Evolutionary conservation across 805 yeast genomes (phyloP).

Genomic region (Teunomyces kruisii): DNA sequence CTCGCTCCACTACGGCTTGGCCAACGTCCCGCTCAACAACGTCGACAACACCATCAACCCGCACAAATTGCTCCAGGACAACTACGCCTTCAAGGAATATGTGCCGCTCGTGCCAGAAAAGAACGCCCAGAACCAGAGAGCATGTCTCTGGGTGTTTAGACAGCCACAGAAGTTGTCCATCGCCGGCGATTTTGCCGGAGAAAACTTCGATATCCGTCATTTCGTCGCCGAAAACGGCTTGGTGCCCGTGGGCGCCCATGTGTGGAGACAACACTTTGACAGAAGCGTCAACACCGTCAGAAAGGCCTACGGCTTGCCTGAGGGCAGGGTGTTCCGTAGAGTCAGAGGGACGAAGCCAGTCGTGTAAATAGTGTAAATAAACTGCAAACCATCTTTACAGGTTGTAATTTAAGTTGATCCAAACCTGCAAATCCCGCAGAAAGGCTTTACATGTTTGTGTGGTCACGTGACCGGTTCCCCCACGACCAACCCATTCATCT

Average conservation of each 20-base stretch:
- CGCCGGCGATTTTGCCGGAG: conserved; percentile 30
- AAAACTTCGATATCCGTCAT: conserved; percentile 67
- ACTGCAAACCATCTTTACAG: neutral
- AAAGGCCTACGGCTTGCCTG: conserved; percentile 66
- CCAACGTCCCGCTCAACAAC: conserved; percentile 61
- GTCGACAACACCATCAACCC: conserved; percentile 57
- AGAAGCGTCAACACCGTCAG: conserved; percentile 68
- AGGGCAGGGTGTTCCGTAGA: conserved; percentile 73
- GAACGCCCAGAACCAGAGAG: conserved; percentile 80
- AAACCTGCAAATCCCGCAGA: no score
- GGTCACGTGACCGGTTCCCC: neutral
- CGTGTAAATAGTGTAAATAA: conserved; percentile 4
- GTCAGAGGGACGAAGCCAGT: conserved; percentile 41
- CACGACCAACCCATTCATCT: no score
- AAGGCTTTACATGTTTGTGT: no score
- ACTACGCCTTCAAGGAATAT: conserved; percentile 51
- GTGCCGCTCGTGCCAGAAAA: conserved; percentile 87
- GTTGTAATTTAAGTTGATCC: no score
- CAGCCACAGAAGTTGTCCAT: conserved; percentile 43
- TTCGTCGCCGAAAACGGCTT: conserved; percentile 59
- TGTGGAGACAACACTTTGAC: conserved; percentile 88
- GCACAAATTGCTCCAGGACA: conserved; percentile 35
- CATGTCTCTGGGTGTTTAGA: conserved; percentile 86
- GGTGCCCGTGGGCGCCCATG: conserved; percentile 85
- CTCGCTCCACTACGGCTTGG: conserved; percentile 73